These are phyloP conservation scores for Alternaria sp. DNA, from an alignment of 2,329 filamentous ascomycete species.

Conservation along the genomic window DNA sequence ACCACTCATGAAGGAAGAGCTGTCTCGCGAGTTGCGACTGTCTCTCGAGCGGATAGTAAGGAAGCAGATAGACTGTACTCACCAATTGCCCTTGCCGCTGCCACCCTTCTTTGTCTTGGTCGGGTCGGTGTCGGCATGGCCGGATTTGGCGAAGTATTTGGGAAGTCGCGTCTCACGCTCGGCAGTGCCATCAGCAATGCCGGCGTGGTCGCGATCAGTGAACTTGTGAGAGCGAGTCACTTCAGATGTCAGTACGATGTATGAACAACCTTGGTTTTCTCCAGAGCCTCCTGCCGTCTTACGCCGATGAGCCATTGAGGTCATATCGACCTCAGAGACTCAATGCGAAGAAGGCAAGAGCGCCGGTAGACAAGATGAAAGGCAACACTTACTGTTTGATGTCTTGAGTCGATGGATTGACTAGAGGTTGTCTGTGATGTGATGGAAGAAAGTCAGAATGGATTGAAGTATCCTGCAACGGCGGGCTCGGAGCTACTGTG, in stretches of 20 bases:
- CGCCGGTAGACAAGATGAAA: background rate
- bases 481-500: slow-evolving; percentile 26
- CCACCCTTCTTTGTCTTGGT: slow-evolving; percentile 98
- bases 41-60: background rate
- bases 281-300: background rate
- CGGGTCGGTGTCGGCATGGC: slow-evolving; percentile 80
- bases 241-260: slow-evolving; percentile 47
- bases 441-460: slow-evolving; percentile 19
- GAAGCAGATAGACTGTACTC: slow-evolving; percentile 46
- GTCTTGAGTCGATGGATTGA: slow-evolving; percentile 12
- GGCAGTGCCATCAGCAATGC: slow-evolving; percentile 75
- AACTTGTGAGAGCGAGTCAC: slow-evolving; percentile 98
- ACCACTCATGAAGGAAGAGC: background rate
- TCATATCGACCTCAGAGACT: background rate
- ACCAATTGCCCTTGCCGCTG: slow-evolving; percentile 93
- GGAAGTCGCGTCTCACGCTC: slow-evolving; percentile 76
- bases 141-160: slow-evolving; percentile 90
- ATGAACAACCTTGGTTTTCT: slow-evolving; percentile 3
- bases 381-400: slow-evolving; percentile 40
- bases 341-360: slow-evolving; percentile 5
- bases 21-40: background rate
- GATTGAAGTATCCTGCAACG: slow-evolving; percentile 39
- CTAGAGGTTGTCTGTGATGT: slow-evolving; percentile 14
- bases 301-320: background rate
- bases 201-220: slow-evolving; percentile 90